Evolutionary conservation across 768 basidiomycete genomes (phyloP), one percentile per base, ranked within the genome.

Genomic region (Suillus subalutaceus): DNA sequence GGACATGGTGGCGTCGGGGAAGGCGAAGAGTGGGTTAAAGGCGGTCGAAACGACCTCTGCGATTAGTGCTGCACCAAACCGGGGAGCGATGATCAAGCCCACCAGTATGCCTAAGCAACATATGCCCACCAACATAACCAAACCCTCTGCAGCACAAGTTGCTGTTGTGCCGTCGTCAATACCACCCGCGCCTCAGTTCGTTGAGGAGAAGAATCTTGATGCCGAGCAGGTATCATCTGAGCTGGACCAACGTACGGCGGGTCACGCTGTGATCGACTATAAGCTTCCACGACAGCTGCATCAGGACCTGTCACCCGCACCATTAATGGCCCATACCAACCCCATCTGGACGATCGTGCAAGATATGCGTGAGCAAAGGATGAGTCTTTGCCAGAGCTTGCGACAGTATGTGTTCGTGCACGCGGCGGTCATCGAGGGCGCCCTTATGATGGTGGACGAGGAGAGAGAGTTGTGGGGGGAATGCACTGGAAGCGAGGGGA

Each of bases 391-490:
- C 74, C 96, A 97, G 81, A 97, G 92, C 76, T 79, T 96, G 73
- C 82, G 96, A 65, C 97, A 99, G 79, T 99, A 96, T 73, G 90
- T 96, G 23, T 98, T 96, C 77, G 92, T 95, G 44, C 93, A 97
- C 74, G 88, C 90, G 38, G 94, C 90, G 20, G 82, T 96, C 65
- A 85, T 95, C 65, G 92, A 93, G 76, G 93, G 94, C 8, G 86
- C 90, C 18, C 76, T 95, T 78, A 83, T 86, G 83, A 81, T 94
- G 20, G 83, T 90, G 56, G 93, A 94, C 68, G 90, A 93, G 75
- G 88, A 90, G 77, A 82, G 79, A 65, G 81, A 81, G 72, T 62
- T 75, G 53, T 77, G 77, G 73, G 73, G 70, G 32, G 74, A 72
- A 26, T 30, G 66, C 40, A 65, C 69, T 59, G 58, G 64, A 40